Conservation (phyloP, 2,329 filamentous ascomycete species). For the Stromatinia cepivora region DNA sequence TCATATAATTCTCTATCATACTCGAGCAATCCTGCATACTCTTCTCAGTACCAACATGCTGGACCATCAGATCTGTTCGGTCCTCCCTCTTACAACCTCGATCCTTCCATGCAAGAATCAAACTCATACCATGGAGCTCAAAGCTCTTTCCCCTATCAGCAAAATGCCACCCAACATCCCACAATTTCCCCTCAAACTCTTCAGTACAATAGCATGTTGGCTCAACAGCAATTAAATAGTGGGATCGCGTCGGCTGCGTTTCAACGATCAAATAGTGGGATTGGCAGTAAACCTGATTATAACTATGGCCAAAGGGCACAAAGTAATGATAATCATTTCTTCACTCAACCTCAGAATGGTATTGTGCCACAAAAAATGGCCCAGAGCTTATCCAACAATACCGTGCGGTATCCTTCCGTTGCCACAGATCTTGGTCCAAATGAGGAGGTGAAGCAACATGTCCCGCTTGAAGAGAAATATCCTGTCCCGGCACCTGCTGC, state of each 20-base stretch:
- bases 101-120: conserved; percentile 35
- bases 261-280: conserved; percentile 29
- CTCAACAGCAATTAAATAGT: conserved; percentile 31
- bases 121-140: conserved; percentile 32
- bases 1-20: conserved; percentile 32
- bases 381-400: conserved; percentile 25
- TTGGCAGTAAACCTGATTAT: conserved; percentile 25
- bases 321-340: conserved; percentile 27
- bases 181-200: conserved; percentile 39
- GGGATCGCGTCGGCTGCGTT: conserved; percentile 26
- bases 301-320: conserved; percentile 28
- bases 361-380: conserved; percentile 25
- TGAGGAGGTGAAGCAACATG: conserved; percentile 23
- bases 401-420: conserved; percentile 26
- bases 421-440: conserved; percentile 22
- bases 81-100: conserved; percentile 32
- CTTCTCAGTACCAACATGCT: conserved; percentile 35
- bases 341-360: conserved; percentile 26
- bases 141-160: conserved; percentile 35
- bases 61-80: conserved; percentile 35
- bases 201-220: conserved; percentile 33
- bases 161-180: conserved; percentile 26
- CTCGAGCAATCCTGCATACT: conserved; percentile 36
- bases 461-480: conserved; percentile 18
- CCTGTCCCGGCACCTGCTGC: background rate